Evolutionary conservation across 2,329 filamentous ascomycete species (phyloP), one percentile per base, ranked within the genome.

Genomic region (Berkeleyomyces basicola): DNA sequence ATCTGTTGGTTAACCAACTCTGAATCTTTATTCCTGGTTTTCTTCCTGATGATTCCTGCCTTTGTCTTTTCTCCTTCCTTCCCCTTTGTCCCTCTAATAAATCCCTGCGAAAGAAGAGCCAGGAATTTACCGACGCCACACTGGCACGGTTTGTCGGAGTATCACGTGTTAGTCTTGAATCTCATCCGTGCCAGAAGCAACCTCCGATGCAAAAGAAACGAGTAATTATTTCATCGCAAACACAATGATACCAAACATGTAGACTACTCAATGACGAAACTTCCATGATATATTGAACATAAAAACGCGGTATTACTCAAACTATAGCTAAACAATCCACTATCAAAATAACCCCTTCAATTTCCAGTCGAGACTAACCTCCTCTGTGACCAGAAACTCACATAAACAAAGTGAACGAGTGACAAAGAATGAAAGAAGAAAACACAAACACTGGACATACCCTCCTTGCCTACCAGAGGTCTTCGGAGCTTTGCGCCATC

Each of bases 401-500:
- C n/a, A 55, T 55, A 16, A 55, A 55, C 16, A 33, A 14, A 31
- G 49, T 55, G 10, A 55, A 47, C 33, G 39, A 60, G 44, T 43
- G 59, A 42, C 39, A 37, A 33, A 49, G 59, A 61, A 61, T 47
- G 46, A 44, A 47, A 51, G 40, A 49, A 14, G 58, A 61, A 46
- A 39, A 31, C 39, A 31, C 31, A 7, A 40, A 16, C 39, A 33
- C 31, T 23, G 6, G 47, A n/a, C 46, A 37, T 33, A 42, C 36
- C 31, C 44, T 46, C 43, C 33, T 33, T n/a, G 14, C 67, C 73
- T 72, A 83, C 85, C 85, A 88, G 43, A 87, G 70, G 10, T 88
- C 85, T 1, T 84, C 81, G 14, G 77, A 75, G 67, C 76, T 80
- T 73, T 75, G 73, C 6, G 87, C 84, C 80, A 86, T 79, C 68